These are phyloP conservation scores for Taiwanofungus camphoratus DNA, from an alignment of 1,284 basidiomycete species.

Conservation along the genomic window DNA sequence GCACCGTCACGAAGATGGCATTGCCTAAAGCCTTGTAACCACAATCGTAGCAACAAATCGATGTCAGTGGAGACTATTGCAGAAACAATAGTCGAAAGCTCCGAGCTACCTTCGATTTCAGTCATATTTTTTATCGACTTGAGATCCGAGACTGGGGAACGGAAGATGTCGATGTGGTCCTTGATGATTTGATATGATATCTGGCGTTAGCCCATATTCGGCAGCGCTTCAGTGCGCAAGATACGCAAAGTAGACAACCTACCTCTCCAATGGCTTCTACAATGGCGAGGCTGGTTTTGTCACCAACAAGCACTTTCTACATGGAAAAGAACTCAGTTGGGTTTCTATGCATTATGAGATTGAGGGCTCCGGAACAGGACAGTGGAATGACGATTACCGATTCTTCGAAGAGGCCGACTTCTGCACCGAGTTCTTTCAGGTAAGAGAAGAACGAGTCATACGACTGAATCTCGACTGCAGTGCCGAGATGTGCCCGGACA, in stretches of 20 bases:
- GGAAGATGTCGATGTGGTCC: conserved; percentile 50
- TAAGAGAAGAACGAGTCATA: conserved; percentile 69
- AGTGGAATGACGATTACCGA: conserved; percentile 25
- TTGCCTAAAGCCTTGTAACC: conserved; percentile 78
- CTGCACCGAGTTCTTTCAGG: conserved; percentile 46
- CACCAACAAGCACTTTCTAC: conserved; percentile 60
- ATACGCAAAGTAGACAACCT: conserved; percentile 15
- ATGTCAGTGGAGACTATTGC: too few relatives aligned
- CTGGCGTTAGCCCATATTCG: conserved; percentile 14
- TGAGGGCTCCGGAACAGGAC: conserved; percentile 4
- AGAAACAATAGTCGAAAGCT: not conserved
- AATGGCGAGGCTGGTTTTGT: conserved; percentile 75
- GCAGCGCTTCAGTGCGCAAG: conserved; percentile 3
- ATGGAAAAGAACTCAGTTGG: conserved; percentile 5
- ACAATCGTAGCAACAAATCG: not conserved
- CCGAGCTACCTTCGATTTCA: conserved; percentile 48
- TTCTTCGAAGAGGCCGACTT: conserved; percentile 40
- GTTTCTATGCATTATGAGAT: not conserved
- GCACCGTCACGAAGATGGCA: conserved; percentile 88
- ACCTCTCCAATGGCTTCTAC: conserved; percentile 71
- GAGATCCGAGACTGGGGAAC: conserved; percentile 75
- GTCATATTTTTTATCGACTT: conserved; percentile 88
- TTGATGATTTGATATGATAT: conserved; percentile 17
- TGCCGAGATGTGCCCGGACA: conserved; percentile 54
- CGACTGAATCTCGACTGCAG: conserved; percentile 60